Evolutionary conservation across 441 rosid species (phyloP).

Genomic region (Capsella rubella): DNA sequence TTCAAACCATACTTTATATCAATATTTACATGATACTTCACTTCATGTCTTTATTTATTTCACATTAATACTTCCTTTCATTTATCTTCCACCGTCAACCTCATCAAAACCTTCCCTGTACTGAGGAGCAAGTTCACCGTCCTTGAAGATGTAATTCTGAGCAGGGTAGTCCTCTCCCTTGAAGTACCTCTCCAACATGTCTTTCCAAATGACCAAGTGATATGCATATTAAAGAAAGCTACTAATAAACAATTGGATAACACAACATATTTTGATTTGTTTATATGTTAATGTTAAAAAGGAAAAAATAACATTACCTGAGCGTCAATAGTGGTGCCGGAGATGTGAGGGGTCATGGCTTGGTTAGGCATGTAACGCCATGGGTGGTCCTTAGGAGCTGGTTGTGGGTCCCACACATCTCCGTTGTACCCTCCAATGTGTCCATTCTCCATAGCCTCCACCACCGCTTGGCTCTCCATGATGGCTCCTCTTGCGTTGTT

Average conservation of each 20-base stretch:
- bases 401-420: slow-evolving; percentile 97
- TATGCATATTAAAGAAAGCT: not conserved
- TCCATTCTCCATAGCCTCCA: slow-evolving; percentile 78
- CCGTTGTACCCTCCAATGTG: slow-evolving; percentile 96
- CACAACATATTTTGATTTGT: not conserved
- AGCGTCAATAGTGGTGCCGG: slow-evolving; percentile 95
- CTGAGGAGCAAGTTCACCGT: slow-evolving; percentile 83
- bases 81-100: slow-evolving; percentile 27
- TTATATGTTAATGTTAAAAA: not conserved
- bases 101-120: slow-evolving; percentile 53
- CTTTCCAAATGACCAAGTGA: slow-evolving; percentile 34
- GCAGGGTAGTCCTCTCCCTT: slow-evolving; percentile 90
- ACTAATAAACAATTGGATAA: not conserved
- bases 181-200: slow-evolving; percentile 89
- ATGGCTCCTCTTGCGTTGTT: slow-evolving; percentile 98
- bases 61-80: no score
- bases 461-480: slow-evolving; percentile 92
- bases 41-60: no score
- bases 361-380: slow-evolving; percentile 99
- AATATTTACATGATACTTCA: no score
- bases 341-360: slow-evolving; percentile 96
- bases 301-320: slow-evolving; percentile 55
- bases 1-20: no score
- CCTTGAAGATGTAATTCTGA: slow-evolving; percentile 85
- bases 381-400: slow-evolving; percentile 96